Percentiles rank a stretch among this genome's conserved stretches.
These are phyloP conservation scores for Penicillium roqueforti DNA, from an alignment of 495 filamentous ascomycete species.

Conservation along the genomic window DNA sequence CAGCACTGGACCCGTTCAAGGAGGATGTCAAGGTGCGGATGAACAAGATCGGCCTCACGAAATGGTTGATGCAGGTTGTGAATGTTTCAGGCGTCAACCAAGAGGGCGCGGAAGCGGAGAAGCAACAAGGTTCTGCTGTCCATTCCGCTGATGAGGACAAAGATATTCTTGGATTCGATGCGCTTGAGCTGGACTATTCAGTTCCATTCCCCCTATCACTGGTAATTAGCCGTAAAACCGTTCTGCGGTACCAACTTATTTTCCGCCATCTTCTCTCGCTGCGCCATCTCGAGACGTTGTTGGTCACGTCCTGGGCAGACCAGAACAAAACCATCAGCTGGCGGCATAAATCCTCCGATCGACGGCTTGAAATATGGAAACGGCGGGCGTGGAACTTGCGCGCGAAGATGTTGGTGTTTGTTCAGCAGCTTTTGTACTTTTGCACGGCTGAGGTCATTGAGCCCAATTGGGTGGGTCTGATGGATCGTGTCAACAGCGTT, in stretches of 20 bases:
- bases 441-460: constrained; percentile 97
- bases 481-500: constrained; percentile 70
- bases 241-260: constrained; percentile 91
- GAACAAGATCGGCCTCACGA: constrained; percentile 89
- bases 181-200: constrained; percentile 85
- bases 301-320: constrained; percentile 82
- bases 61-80: constrained; percentile 91
- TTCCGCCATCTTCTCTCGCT: constrained; percentile 89
- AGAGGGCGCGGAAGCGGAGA: constrained; percentile 61
- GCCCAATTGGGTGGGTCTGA: constrained; percentile 91
- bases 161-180: constrained; percentile 82
- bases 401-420: constrained; percentile 91
- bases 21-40: constrained; percentile 96
- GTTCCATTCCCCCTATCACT: constrained; percentile 97
- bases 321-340: constrained; percentile 81
- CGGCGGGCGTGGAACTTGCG: constrained; percentile 85
- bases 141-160: constrained; percentile 67
- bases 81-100: constrained; percentile 92
- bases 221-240: constrained; percentile 92
- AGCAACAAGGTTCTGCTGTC: constrained; percentile 49
- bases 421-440: constrained; percentile 94
- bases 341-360: constrained; percentile 72
- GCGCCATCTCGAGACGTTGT: constrained; percentile 79
- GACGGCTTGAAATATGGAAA: constrained; percentile 85
- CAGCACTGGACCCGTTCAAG: constrained; percentile 92